A percentile compares a stretch with the other conserved stretches of the same genome.
These are phyloP conservation scores for Podaxis mareebaensis DNA, from an alignment of 768 basidiomycete species.

Conservation along the genomic window DNA sequence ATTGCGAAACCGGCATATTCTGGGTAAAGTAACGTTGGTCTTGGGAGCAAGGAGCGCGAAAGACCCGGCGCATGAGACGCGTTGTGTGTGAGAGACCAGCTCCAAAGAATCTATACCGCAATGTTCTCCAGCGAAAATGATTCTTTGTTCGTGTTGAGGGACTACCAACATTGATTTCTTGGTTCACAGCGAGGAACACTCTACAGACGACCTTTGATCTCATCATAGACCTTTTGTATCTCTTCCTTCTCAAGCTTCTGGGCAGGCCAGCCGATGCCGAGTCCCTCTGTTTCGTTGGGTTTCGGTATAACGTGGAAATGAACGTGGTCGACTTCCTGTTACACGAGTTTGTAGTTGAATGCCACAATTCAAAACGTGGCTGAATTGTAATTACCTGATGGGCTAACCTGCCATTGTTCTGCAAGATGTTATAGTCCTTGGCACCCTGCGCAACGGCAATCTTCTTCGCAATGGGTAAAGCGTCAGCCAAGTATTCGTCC, in stretches of 20 bases:
- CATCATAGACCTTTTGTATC: conserved; percentile 55
- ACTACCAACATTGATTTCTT: neutral
- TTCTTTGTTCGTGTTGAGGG: neutral
- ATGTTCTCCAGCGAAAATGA: neutral
- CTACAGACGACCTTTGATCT: conserved; percentile 44
- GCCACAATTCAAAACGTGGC: neutral
- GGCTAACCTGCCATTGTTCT: conserved; percentile 58
- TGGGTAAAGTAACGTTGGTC: neutral
- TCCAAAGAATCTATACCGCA: neutral
- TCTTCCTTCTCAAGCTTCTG: conserved; percentile 63
- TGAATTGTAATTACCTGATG: conserved; percentile 44
- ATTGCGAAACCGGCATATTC: neutral
- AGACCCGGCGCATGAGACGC: neutral
- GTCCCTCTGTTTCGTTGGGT: conserved; percentile 69
- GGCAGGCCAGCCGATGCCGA: conserved; percentile 81
- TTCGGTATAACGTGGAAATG: conserved; percentile 97
- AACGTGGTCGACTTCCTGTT: conserved; percentile 77
- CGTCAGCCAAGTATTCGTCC: conserved; percentile 78
- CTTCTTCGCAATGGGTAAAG: conserved; percentile 83
- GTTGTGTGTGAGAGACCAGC: neutral
- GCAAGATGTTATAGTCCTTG: conserved; percentile 86
- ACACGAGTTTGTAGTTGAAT: neutral
- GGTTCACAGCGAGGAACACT: conserved; percentile 19
- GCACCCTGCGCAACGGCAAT: conserved; percentile 74
- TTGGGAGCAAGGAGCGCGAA: neutral